Evolutionary conservation across 257 asterid species (phyloP).

Genomic region (Cinchona pubescens): DNA sequence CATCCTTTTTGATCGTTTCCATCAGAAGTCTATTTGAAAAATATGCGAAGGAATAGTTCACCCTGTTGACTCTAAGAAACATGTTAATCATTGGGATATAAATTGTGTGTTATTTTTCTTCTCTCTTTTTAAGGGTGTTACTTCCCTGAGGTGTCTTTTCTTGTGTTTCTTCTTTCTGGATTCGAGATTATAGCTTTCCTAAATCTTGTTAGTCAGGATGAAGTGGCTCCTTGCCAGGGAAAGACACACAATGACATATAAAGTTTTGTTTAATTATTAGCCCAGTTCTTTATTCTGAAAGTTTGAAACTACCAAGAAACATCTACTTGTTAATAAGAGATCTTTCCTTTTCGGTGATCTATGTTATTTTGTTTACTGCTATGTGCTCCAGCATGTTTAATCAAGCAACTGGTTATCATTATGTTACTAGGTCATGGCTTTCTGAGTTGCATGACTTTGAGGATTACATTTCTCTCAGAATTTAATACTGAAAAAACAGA

Average conservation of each 20-base stretch:
- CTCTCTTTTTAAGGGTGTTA: neutral
- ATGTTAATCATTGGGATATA: neutral
- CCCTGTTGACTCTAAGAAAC: neutral
- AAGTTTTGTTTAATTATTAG: neutral
- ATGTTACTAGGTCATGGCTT: neutral
- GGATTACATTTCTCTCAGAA: neutral
- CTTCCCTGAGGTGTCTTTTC: neutral
- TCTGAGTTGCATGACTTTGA: neutral
- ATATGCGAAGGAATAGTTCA: neutral
- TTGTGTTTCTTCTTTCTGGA: neutral
- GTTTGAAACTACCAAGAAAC: neutral
- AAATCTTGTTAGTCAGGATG: neutral
- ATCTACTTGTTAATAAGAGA: neutral
- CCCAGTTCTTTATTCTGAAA: neutral
- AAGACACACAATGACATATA: neutral
- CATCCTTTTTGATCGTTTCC: neutral
- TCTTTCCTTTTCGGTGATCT: neutral
- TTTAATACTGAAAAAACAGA: neutral
- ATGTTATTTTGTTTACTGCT: neutral
- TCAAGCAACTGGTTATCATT: neutral
- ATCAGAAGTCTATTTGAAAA: neutral
- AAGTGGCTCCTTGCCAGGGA: neutral
- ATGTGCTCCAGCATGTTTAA: neutral
- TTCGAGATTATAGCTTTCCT: neutral
- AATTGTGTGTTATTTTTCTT: neutral